A percentile compares a stretch with the other conserved stretches of the same genome.
Evolutionary conservation across 192 early-diverging fungal genomes (phyloP).

Genomic region (Gryganskiella cystojenkinii): DNA sequence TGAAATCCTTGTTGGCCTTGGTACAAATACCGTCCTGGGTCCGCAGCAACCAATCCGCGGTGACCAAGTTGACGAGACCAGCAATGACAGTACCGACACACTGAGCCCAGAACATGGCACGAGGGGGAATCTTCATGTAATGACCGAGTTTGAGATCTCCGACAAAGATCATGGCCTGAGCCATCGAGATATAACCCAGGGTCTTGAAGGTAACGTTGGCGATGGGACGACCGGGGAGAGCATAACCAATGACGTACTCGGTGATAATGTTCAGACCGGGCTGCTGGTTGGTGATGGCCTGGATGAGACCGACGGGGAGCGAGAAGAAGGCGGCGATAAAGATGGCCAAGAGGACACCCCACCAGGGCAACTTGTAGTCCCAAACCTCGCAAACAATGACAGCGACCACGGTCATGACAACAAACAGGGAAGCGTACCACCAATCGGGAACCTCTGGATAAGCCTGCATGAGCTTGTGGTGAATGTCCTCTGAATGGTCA

Average conservation of each 20-base stretch:
- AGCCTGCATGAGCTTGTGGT: conserved; percentile 75
- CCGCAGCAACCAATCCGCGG: conserved; percentile 56
- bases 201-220: conserved; percentile 71
- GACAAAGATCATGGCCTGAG: conserved; percentile 79
- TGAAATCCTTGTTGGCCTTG: conserved; percentile 45
- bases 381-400: conserved; percentile 49
- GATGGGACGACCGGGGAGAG: conserved; percentile 65
- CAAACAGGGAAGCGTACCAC: conserved; percentile 62
- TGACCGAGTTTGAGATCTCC: conserved; percentile 77
- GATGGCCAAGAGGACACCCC: conserved; percentile 58
- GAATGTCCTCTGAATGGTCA: conserved; percentile 59
- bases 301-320: conserved; percentile 68
- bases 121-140: conserved; percentile 47
- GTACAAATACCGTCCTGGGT: conserved; percentile 56
- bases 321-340: conserved; percentile 49
- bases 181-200: conserved; percentile 67
- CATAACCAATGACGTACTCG: conserved; percentile 68
- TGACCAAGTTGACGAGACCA: conserved; percentile 62
- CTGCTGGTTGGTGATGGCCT: conserved; percentile 64
- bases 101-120: conserved; percentile 70
- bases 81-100: conserved; percentile 69
- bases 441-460: conserved; percentile 67
- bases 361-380: conserved; percentile 61
- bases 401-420: conserved; percentile 41
- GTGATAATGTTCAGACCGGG: conserved; percentile 67